Percentiles rank a stretch among this genome's conserved stretches.
phyloP scores from a whole-genome alignment of 2,329 filamentous ascomycete genomes.

The Phoma sp. region DNA sequence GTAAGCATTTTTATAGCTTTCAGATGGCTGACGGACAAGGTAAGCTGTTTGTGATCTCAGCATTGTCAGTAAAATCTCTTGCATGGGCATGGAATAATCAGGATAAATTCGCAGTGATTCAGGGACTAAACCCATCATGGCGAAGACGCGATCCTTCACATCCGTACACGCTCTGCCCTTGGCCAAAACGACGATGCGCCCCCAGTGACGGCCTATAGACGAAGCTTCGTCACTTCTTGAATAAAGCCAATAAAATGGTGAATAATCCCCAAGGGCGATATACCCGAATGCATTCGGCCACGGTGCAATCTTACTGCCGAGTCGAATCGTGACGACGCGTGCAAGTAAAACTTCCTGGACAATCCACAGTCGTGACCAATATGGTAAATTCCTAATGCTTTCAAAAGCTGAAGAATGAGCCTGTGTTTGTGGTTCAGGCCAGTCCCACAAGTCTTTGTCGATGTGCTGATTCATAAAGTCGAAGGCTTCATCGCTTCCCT shows the following conservation, averaged over 20 bases:
- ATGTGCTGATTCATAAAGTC: no score
- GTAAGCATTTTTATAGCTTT: no score
- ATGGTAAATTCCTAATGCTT: neutral
- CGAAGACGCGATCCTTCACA: neutral
- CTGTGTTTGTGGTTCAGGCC: no score
- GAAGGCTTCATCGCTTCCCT: no score
- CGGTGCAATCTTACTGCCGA: no score
- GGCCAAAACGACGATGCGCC: neutral
- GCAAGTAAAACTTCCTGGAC: neutral
- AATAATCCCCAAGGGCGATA: no score
- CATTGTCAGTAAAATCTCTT: neutral
- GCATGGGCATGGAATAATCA: neutral
- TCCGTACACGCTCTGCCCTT: neutral
- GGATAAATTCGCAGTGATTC: neutral
- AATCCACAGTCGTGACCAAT: neutral
- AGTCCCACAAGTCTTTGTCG: no score
- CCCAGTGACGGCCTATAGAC: no score
- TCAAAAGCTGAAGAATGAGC: no score
- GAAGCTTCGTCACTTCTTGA: no score
- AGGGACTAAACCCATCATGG: neutral
- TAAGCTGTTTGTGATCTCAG: neutral
- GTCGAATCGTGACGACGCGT: neutral
- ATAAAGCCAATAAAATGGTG: no score
- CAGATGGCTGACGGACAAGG: neutral
- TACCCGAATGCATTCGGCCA: no score